Conservation (phyloP, 2,329 filamentous ascomycete species). For the Cucurbitaria berberidis region DNA sequence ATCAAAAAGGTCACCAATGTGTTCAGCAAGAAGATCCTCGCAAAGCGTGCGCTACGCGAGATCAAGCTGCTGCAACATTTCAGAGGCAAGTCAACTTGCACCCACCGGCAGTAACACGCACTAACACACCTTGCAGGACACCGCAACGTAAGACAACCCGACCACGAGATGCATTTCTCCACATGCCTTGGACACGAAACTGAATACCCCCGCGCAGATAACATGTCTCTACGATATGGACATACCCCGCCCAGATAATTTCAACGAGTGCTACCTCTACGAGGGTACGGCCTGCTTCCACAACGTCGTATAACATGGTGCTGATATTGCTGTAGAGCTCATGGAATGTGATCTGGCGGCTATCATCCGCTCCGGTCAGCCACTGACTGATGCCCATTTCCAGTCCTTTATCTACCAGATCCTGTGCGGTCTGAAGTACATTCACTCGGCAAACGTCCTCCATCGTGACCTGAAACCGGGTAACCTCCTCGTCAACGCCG, state of each 20-base stretch:
- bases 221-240: conserved; percentile 99
- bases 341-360: conserved; percentile 99
- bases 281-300: conserved; percentile 68
- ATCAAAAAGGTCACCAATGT: conserved; percentile 99
- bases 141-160: conserved; percentile 51
- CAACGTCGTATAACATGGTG: conserved; percentile 2
- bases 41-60: conserved; percentile 95
- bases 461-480: conserved; percentile 97
- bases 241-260: conserved; percentile 94
- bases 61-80: conserved; percentile 99
- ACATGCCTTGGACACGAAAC: conserved; percentile 24
- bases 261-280: conserved; percentile 99
- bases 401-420: conserved; percentile 99
- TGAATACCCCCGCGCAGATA: conserved; percentile 68
- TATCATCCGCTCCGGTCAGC: conserved; percentile 96
- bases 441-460: conserved; percentile 96
- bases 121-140: conserved; percentile 50
- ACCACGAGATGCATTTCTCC: conserved; percentile 57
- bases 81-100: conserved; percentile 56
- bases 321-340: conserved; percentile 68
- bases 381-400: conserved; percentile 97
- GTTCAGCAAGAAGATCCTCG: conserved; percentile 99
- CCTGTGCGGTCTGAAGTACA: conserved; percentile 97
- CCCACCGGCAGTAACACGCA: conserved; percentile 3
- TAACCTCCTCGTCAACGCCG: conserved; percentile 96